Conservation (phyloP, 768 basidiomycete genomes). For the Amanita pseudoporphyria region DNA sequence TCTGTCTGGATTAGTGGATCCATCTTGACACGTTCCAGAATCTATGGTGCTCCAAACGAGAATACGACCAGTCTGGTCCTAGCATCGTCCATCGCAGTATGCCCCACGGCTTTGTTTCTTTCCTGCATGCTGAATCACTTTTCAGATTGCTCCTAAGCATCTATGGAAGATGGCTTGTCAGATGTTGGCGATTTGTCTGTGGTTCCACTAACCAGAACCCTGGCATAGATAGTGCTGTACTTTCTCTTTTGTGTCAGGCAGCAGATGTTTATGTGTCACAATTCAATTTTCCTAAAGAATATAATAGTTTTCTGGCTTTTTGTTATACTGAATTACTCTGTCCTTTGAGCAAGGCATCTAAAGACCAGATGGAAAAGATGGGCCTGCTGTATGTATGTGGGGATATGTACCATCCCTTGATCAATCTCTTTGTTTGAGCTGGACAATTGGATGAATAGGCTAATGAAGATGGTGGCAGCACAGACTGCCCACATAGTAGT, state of each 20-base stretch:
- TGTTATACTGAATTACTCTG: no score
- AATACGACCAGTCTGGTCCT: slow-evolving; percentile 83
- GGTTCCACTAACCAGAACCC: background rate
- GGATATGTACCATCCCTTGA: no score
- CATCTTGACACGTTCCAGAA: slow-evolving; percentile 93
- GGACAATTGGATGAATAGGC: no score
- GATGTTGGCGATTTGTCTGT: background rate
- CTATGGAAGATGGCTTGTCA: background rate
- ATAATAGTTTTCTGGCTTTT: no score
- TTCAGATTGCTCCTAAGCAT: slow-evolving; percentile 25
- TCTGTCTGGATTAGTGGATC: slow-evolving; percentile 93
- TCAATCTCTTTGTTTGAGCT: no score
- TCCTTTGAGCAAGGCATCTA: no score
- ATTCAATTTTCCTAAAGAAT: no score
- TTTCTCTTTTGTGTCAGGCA: background rate
- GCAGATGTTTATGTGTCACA: no score
- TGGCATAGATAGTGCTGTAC: background rate
- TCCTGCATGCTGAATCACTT: background rate
- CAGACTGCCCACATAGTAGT: no score
- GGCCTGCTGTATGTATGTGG: no score
- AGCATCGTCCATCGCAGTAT: slow-evolving; percentile 72
- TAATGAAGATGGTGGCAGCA: no score
- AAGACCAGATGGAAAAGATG: no score
- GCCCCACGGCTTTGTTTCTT: slow-evolving; percentile 18
- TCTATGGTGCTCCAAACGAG: slow-evolving; percentile 88